Conservation (phyloP, 306 rosid species). For the Medicago truncatula region MtrunA17r5.0-ANR NC_053045.1:3191001-3191500, state of each 20-base stretch:
- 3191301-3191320: constrained; percentile 93
- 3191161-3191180: constrained; percentile 26
- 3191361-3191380: constrained; percentile 34
- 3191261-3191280: constrained; percentile 85
- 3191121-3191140: constrained; percentile 24
- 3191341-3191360: not conserved
- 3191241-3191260: constrained; percentile 95
- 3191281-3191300: constrained; percentile 75
- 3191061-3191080: constrained; percentile 7
- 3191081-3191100: constrained; percentile 19
- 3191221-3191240: constrained; percentile 94
- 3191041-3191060: constrained; percentile 14
- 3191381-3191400: constrained; percentile 97
- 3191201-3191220: constrained; percentile 65
- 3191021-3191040: not conserved
- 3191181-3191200: constrained; percentile 13
- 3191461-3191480: constrained; percentile 34
- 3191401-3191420: constrained; percentile 95
- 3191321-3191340: constrained; percentile 30
- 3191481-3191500: constrained; percentile 24
- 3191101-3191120: constrained; percentile 15
- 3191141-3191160: constrained; percentile 5
- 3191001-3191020: not conserved
- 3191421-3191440: constrained; percentile 85
- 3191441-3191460: constrained; percentile 30